These are phyloP conservation scores for Globisporangium irregulare DNA, from an alignment of 352 stramenopile genomes.

Conservation along the genomic window DNA sequence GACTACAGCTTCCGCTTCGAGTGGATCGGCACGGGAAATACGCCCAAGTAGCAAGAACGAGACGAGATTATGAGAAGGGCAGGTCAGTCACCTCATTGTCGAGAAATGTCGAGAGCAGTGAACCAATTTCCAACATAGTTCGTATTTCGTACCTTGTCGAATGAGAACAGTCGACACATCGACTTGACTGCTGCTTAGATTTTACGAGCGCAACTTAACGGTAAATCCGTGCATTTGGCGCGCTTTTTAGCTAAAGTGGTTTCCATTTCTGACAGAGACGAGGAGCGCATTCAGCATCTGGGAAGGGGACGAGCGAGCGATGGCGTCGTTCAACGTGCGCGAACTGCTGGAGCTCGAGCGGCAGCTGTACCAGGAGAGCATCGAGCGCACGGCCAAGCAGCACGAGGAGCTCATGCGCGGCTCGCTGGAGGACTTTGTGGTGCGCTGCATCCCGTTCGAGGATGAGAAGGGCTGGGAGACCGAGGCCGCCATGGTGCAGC, in stretches of 20 bases:
- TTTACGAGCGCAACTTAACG: background rate
- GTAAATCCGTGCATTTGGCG: background rate
- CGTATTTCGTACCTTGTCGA: background rate
- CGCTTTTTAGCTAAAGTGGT: background rate
- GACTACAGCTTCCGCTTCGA: background rate
- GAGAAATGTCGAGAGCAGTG: no score
- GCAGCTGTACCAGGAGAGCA: conserved; percentile 82
- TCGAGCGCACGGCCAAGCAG: conserved; percentile 54
- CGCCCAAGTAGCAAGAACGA: background rate
- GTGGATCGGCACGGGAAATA: background rate
- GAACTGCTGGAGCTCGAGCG: conserved; percentile 78
- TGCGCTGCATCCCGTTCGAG: conserved; percentile 59
- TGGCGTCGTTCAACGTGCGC: conserved; percentile 46
- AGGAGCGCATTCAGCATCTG: background rate
- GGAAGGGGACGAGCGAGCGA: background rate
- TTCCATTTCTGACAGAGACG: no score
- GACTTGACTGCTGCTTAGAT: background rate
- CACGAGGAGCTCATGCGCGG: conserved; percentile 45
- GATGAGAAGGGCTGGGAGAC: conserved; percentile 43
- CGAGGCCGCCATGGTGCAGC: conserved; percentile 46
- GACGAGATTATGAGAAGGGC: no score
- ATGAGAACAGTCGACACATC: no score
- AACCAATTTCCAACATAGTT: background rate
- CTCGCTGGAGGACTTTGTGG: conserved; percentile 57
- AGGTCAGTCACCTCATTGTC: no score